phyloP scores from a whole-genome alignment of 2,329 filamentous ascomycete genomes.

The Cryphonectria nitschkei region DNA sequence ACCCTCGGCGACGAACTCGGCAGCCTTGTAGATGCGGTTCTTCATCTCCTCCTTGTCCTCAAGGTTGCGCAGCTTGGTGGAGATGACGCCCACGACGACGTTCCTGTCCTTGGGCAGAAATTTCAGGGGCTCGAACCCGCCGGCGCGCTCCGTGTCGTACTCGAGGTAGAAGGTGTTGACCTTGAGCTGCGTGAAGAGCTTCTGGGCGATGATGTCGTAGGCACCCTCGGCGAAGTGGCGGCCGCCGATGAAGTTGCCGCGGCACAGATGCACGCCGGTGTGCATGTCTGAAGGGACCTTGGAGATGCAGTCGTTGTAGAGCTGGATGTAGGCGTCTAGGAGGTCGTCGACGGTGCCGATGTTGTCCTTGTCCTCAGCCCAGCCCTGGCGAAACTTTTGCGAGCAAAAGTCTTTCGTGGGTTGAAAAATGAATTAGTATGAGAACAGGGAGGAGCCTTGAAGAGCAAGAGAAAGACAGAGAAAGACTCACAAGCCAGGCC shows the following conservation, averaged over 20 bases:
- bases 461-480: not conserved
- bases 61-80: constrained; percentile 63
- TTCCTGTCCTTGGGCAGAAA: constrained; percentile 63
- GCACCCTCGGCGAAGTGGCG: constrained; percentile 69
- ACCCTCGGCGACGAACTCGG: constrained; percentile 71
- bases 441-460: not conserved
- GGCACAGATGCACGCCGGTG: constrained; percentile 76
- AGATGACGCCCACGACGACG: constrained; percentile 67
- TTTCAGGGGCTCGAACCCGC: constrained; percentile 68
- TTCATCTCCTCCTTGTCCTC: constrained; percentile 69
- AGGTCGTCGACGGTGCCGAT: constrained; percentile 70
- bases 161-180: constrained; percentile 72
- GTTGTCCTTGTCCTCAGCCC: constrained; percentile 70
- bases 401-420: constrained; percentile 70
- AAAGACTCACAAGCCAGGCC: constrained; percentile 64
- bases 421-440: not conserved
- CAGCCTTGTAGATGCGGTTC: constrained; percentile 60
- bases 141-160: constrained; percentile 67
- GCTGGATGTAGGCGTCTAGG: constrained; percentile 73
- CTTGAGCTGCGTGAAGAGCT: constrained; percentile 65
- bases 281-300: constrained; percentile 71
- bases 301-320: constrained; percentile 74
- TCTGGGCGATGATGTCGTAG: constrained; percentile 69
- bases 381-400: constrained; percentile 71
- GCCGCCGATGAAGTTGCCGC: constrained; percentile 67